phyloP scores from a whole-genome alignment of 2,329 filamentous ascomycete genomes.

The Parafenestella ontariensis region DNA sequence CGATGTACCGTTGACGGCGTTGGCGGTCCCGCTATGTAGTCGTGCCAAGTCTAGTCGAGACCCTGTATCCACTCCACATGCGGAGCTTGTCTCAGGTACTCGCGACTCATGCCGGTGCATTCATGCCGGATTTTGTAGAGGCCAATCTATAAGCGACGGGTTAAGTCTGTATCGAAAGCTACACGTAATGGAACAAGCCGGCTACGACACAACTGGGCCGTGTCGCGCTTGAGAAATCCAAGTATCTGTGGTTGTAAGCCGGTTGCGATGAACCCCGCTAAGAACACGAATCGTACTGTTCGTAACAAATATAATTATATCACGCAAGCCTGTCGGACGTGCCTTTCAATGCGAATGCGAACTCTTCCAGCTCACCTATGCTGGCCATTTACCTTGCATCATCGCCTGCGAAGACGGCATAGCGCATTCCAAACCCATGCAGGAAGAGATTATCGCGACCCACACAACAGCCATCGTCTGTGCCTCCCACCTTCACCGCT shows the following conservation, averaged over 20 bases:
- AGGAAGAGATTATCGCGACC: conserved; percentile 13
- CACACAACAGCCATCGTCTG: conserved; percentile 12
- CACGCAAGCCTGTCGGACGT: too few species aligned
- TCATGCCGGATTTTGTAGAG: not conserved
- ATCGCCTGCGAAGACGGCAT: conserved; percentile 19
- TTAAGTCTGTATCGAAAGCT: too few species aligned
- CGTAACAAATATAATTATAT: too few species aligned
- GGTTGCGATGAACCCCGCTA: too few species aligned
- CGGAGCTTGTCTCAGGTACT: not conserved
- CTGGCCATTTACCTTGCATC: conserved; percentile 7
- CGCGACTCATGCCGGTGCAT: not conserved
- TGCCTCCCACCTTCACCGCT: conserved; percentile 12
- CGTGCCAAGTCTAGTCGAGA: not conserved
- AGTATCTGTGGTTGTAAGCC: too few species aligned
- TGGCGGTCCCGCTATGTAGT: not conserved
- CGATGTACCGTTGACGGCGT: too few species aligned
- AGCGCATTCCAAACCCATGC: conserved; percentile 24
- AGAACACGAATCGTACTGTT: too few species aligned
- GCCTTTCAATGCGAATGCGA: not conserved
- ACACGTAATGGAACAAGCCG: too few species aligned
- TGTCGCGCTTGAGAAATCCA: too few species aligned
- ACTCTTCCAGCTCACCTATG: not conserved
- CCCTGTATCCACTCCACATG: not conserved
- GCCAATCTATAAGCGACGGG: too few species aligned
- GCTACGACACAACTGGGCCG: too few species aligned